Percentiles rank a stretch among this genome's conserved stretches.
phyloP scores from a whole-genome alignment of 768 basidiomycete genomes.

The Asterophora parasitica region DNA sequence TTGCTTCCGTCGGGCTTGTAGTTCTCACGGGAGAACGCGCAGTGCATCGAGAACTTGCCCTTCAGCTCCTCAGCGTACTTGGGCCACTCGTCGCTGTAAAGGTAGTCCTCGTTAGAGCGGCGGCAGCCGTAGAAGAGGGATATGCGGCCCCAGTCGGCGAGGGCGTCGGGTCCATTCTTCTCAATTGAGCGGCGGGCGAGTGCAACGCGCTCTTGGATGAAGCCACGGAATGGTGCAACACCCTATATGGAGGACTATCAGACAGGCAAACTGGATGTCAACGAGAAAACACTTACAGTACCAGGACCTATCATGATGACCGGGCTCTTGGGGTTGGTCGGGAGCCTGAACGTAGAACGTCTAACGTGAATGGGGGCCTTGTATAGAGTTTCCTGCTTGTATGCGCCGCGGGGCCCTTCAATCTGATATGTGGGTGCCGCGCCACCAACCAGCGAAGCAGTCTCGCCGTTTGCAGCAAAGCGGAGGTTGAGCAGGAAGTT shows the following conservation, averaged over 20 bases:
- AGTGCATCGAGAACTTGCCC: constrained; percentile 87
- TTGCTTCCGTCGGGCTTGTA: constrained; percentile 89
- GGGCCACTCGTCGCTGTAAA: constrained; percentile 96
- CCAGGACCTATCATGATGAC: constrained; percentile 99
- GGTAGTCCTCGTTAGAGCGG: constrained; percentile 80
- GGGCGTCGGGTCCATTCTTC: constrained; percentile 91
- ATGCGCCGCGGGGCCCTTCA: constrained; percentile 85
- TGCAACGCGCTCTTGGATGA: constrained; percentile 96
- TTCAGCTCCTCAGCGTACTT: constrained; percentile 79
- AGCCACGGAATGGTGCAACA: constrained; percentile 98
- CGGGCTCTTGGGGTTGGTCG: constrained; percentile 96
- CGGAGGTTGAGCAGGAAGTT: constrained; percentile 96
- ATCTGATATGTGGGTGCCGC: constrained; percentile 73
- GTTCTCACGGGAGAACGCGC: constrained; percentile 89
- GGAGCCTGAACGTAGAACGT: constrained; percentile 93
- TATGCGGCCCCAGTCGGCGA: constrained; percentile 94
- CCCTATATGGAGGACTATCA: constrained; percentile 47
- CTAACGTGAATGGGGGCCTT: constrained; percentile 93
- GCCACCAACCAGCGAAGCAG: constrained; percentile 35
- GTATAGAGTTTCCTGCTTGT: constrained; percentile 65
- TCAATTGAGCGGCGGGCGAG: constrained; percentile 91
- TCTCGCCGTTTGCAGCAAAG: constrained; percentile 60
- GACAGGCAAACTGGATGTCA: constrained; percentile 3
- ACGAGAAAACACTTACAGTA: constrained; percentile 60
- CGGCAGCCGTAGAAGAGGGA: constrained; percentile 97